Percentiles rank a stretch among this genome's conserved stretches.
These are phyloP conservation scores for Mitragyna speciosa DNA, from an alignment of 257 asterid species.

Conservation along the genomic window DNA sequence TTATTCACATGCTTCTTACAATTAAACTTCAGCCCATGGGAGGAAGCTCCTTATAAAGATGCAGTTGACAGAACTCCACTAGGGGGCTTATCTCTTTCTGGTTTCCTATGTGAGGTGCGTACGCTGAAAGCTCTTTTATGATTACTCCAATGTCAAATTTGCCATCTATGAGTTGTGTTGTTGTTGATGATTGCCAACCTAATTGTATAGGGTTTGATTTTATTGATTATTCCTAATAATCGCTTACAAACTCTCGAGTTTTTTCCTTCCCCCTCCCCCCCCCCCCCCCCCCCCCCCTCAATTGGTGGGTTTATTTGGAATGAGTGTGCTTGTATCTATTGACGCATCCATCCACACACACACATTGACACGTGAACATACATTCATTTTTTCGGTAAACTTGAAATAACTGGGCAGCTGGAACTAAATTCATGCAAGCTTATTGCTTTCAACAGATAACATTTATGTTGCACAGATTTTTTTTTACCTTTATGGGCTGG, in stretches of 20 bases:
- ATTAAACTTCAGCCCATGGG: slow-evolving; percentile 77
- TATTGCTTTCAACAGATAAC: not conserved
- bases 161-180: not conserved
- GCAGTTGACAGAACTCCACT: slow-evolving; percentile 81
- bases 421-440: slow-evolving; percentile 5
- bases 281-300: no score
- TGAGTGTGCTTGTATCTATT: no score
- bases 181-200: not conserved
- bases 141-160: not conserved
- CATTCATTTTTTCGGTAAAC: not conserved
- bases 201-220: not conserved
- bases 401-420: not conserved
- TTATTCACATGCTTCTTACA: slow-evolving; percentile 29
- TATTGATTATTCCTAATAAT: not conserved
- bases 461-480: not conserved
- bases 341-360: not conserved
- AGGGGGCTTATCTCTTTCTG: slow-evolving; percentile 79
- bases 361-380: not conserved
- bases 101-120: slow-evolving; percentile 88
- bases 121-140: slow-evolving; percentile 11
- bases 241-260: not conserved
- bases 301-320: not conserved
- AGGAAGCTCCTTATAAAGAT: slow-evolving; percentile 80
- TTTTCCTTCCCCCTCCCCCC: no score
- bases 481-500: not conserved